Conservation (phyloP, 768 basidiomycete genomes). For the Phallus indusiatus region DNA sequence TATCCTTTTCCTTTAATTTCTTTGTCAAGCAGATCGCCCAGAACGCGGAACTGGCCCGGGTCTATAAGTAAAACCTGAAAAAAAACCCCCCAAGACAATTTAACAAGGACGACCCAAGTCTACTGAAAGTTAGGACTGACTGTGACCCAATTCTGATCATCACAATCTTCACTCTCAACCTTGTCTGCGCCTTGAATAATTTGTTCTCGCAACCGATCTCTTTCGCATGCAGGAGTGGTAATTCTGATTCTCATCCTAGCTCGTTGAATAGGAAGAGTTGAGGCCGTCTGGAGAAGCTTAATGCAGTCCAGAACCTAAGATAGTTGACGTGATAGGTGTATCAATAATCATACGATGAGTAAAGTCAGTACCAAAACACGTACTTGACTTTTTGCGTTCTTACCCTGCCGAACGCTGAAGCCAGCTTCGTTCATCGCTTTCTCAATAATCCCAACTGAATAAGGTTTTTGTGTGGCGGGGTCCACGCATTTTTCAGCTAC, state of each 20-base stretch:
- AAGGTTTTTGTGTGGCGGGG: conserved; percentile 78
- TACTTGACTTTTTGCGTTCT: conserved; percentile 92
- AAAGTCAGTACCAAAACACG: conserved; percentile 7
- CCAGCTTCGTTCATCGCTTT: conserved; percentile 96
- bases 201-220: conserved; percentile 58
- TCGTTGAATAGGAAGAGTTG: conserved; percentile 85
- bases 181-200: conserved; percentile 67
- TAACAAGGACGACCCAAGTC: background rate
- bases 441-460: conserved; percentile 93
- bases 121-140: conserved; percentile 37
- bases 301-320: conserved; percentile 83
- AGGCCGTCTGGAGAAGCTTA: conserved; percentile 68
- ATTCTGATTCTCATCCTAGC: conserved; percentile 89
- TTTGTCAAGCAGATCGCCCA: conserved; percentile 85
- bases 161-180: conserved; percentile 74
- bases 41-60: conserved; percentile 79
- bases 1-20: conserved; percentile 84
- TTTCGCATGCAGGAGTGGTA: conserved; percentile 57
- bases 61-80: conserved; percentile 83
- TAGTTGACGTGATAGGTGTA: background rate
- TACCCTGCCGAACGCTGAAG: conserved; percentile 80
- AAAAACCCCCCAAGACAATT: background rate
- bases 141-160: conserved; percentile 72
- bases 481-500: conserved; percentile 96
- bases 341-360: background rate